These are phyloP conservation scores for Isochrysis galbana DNA, from an alignment of 78 protist genomes.

Conservation along the genomic window DNA sequence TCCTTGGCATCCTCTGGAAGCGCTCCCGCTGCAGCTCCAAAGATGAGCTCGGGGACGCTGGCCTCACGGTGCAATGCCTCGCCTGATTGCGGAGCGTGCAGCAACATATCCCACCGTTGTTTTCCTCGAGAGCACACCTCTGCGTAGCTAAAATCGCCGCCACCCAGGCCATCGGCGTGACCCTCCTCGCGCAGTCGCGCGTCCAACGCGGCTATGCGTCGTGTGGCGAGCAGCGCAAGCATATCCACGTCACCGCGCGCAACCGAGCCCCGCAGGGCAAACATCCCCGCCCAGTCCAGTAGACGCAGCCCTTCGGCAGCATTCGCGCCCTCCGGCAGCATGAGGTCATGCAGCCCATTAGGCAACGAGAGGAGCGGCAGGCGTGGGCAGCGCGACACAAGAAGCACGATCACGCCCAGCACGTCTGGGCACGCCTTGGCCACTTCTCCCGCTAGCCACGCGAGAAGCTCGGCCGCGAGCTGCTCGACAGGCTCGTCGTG, in stretches of 20 bases:
- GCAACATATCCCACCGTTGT: neutral
- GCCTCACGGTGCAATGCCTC: too few relatives aligned
- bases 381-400: neutral
- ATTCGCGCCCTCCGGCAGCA: neutral
- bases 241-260: neutral
- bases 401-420: neutral
- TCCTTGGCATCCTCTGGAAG: too few relatives aligned
- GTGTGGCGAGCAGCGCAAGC: neutral
- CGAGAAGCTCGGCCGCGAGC: neutral
- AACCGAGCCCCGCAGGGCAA: neutral
- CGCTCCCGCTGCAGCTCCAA: neutral
- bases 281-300: neutral
- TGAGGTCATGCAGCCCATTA: neutral
- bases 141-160: neutral
- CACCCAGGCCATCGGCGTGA: neutral
- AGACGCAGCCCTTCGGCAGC: neutral
- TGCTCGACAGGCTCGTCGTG: neutral
- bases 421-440: neutral
- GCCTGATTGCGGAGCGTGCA: neutral
- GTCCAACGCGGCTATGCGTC: neutral
- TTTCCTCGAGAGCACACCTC: neutral
- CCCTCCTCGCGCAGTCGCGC: neutral
- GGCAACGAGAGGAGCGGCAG: neutral
- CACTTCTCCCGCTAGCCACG: neutral
- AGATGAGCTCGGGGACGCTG: neutral